Evolutionary conservation across 1,284 basidiomycete genomes (phyloP), one percentile per base, ranked within the genome.

Genomic region (Mycena sp.): DNA sequence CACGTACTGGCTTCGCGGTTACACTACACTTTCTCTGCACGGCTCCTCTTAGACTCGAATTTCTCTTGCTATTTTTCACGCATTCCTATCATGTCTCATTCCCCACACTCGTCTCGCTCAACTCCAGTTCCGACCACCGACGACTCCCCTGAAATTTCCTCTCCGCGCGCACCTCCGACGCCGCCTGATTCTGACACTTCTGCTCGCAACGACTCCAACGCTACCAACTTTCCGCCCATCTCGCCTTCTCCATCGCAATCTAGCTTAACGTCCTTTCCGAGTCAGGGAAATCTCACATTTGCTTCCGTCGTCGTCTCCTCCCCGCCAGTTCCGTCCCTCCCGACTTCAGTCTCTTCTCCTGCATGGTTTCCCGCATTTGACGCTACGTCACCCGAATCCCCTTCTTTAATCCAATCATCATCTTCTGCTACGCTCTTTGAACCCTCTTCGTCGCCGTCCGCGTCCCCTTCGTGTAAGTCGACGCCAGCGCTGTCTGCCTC

Each of bases 361-460:
- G 65, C 65, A 44, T 67, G 65, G 65, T 67, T 67, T 49, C 65
- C 65, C 11, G 30, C 61, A 14, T 62, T 66, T 41, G 56, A 56
- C 49, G 30, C 61, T 23, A 35, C 43, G 29, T 49, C 46, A 21
- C 32, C 26, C 35, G 23, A 40, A 25, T 60, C 51, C 21, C 54
- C 60, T 43, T 10, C 16, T 4, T 25, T 66, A 21, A 51, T 63
- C 4, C 48, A 45, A 6, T 67, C 65, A 19, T 61, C 50, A 12
- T 61, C 65, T 19, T 57, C 61, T 25, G 61, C 57, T 12, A 66
- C 64, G 4, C 61, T 66, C 16, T 50, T 65, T 40, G 64, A 62
- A 12, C 29, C 41, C 46, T 43, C 21, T 25, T 12, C 25, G 21
- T 54, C 45, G 4, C 41, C 63, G 17, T 16, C 53, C 1, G 23